phyloP scores from a whole-genome alignment of 108 stramenopile species.

The Nitzschia putrida region DNA sequence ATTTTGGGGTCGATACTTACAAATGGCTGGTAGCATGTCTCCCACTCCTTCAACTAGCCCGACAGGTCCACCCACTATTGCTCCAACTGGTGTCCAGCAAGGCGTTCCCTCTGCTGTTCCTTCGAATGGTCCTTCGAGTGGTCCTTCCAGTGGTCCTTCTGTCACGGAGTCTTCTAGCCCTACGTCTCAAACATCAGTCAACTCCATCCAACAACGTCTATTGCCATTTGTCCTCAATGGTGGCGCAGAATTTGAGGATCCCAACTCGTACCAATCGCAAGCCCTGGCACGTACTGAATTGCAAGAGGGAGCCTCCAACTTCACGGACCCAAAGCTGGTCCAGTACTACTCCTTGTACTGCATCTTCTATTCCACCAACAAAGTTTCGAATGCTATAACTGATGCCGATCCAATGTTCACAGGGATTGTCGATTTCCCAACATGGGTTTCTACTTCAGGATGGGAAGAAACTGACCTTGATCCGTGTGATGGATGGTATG shows the following conservation, averaged over 20 bases:
- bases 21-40: no score
- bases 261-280: constrained; percentile 26
- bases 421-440: no score
- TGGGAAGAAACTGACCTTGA: constrained; percentile 14
- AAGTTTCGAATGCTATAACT: constrained; percentile 21
- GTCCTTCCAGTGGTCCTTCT: no score
- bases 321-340: constrained; percentile 20
- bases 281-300: constrained; percentile 23
- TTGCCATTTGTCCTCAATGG: no score
- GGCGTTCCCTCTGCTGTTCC: no score
- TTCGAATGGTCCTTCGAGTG: no score
- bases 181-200: no score
- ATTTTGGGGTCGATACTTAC: no score
- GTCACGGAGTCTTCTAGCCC: no score
- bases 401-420: constrained; percentile 10
- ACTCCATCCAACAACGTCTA: constrained; percentile 19
- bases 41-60: no score
- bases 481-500: constrained; percentile 37
- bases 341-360: constrained; percentile 30
- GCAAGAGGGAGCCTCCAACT: constrained; percentile 5
- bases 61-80: no score
- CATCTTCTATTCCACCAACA: constrained; percentile 21
- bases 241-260: constrained; percentile 33
- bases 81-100: no score
- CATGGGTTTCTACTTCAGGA: constrained; percentile 1